Evolutionary conservation across 2,329 filamentous ascomycete species (phyloP), one percentile per base, ranked within the genome.

Genomic region (Talaromyces verruculosus): DNA sequence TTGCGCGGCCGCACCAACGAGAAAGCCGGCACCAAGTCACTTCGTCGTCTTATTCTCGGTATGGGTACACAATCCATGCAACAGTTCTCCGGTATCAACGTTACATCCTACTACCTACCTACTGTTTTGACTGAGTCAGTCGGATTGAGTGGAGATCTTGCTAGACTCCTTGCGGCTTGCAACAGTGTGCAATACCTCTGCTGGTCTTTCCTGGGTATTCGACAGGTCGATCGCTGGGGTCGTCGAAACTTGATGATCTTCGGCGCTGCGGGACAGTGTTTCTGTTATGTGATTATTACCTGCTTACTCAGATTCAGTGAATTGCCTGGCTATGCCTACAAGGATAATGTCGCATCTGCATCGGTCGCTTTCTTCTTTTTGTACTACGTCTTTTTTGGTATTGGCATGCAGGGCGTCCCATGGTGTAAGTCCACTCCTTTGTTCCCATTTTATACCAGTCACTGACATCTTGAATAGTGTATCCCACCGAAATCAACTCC

Each of bases 51-150:
- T 73, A 74, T 79, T 28, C 70, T 81, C 0, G 79, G 79, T 19
- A 78, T 78, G 13, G 78, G 75, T 71, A 75, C 73, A 68, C 72
- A 74, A 53, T 70, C 70, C 19, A 73, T 72, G 65, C 69, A 72
- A 22, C 71, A 73, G 64, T 66, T 72, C 49, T 33, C 51, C 13
- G 74, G 73, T 1, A 73, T 67, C 60, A 68, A 68, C 30, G 62
- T 65, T 2, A 68, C 65, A 28, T 47, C 33, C 15, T 67, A 68
- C 51, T 70, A 69, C 39, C 60, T 69, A 84, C 82, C 85, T 0
- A 87, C 87, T 58, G 84, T 89, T 0, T 81, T 88, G 10, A 87
- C 85, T 65, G 71, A 83, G 62, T 84, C 80, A 15, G 84, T 88
- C 8, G 84, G 85, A 0, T 79, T 87, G 35, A 73, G 73, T 55